Evolutionary conservation across 768 basidiomycete species (phyloP), one percentile per base, ranked within the genome.

Genomic region (Cubamyces sp.): DNA sequence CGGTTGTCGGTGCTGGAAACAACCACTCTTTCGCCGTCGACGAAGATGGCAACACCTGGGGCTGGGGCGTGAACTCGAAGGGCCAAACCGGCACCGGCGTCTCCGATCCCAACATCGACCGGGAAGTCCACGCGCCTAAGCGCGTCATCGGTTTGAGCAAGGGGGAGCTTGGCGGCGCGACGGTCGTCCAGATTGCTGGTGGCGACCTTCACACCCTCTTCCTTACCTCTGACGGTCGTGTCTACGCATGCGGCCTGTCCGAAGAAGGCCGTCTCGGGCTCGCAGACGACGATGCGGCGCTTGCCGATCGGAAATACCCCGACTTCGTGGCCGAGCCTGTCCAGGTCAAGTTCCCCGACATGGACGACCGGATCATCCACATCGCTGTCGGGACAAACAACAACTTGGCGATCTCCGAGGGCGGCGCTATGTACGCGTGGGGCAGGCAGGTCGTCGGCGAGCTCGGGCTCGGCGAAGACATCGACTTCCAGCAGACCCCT

Each of bases 1-100:
- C 88, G 14, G 77, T 76, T 43, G 78, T 98, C 63, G 94, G 94
- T 4, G 84, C 94, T 0, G 96, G 96, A 7, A 82, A 82, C 54
- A 92, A 87, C 74, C 90, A 92, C 69, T 96, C 94, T 0, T 98
- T 97, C 69, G 96, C 95, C 3, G 86, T 98, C 59, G 90, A 94
- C 72, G 84, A 90, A 54, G 77, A 80, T 6, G 95, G 94, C 28
- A 84, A 82, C 51, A 90, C 96, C 9, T 98, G 89, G 87, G 94
- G 86, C 14, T 98, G 96, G 96, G 96, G 96, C n/a, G 79, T 95
- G 61, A 97, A 98, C 74, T 92, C 79, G 75, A 91, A 83, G 88
- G 95, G 90, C 28, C 91, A 93, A 74, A 86, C 85, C 1, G 91
- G 91, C 34, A 87, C 89, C 0, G 80, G 78, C 8, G 71, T 74